Evolutionary conservation across 257 asterid species (phyloP), one percentile per base, ranked within the genome.

Genomic region (Solanum etuberosum): DNA sequence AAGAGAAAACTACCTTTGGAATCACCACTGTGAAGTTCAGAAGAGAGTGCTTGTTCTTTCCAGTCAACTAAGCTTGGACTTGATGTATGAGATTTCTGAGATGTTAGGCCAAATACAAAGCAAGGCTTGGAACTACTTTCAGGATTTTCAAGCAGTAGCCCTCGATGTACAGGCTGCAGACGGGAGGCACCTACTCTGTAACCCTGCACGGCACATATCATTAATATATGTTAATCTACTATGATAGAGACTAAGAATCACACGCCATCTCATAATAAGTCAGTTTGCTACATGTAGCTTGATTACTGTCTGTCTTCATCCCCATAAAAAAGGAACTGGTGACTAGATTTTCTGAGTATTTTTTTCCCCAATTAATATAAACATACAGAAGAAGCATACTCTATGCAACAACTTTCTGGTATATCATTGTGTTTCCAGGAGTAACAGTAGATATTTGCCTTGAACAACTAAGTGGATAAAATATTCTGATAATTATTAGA

Each of bases 81-180:
- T 43, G 84, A 78, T 65, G 88, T 42, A 65, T 74, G 61, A 31
- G 88, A 88, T 68, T 63, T 70, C 61, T 85, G 88, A 85, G 46
- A 83, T 13, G 46, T 71, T n/a, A 54, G 68, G 84, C 71, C 32
- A 65, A 65, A 35, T 34, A 20, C 83, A 18, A 77, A 86, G 63
- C 35, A 80, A 32, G 83, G 43, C 4, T 23, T 20, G 80, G 68
- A 34, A 43, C 77, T 85, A 68, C 74, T 46, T 25, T 77, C 57
- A 37, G 78, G 54, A 85, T 82, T 85, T 74, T 85, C 77, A 77
- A 77, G 84, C 84, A 40, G 34, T 25, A 20, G 23, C 35, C 8
- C 25, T 77, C 37, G 48, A 80, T 87, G 87, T 46, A 80, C 74
- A 40, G 81, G 40, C 35, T 46, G 77, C 76, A 87, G 78, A 71